Evolutionary conservation across 1,284 basidiomycete species (phyloP).

Genomic region (Phenoliferia sp.): DNA sequence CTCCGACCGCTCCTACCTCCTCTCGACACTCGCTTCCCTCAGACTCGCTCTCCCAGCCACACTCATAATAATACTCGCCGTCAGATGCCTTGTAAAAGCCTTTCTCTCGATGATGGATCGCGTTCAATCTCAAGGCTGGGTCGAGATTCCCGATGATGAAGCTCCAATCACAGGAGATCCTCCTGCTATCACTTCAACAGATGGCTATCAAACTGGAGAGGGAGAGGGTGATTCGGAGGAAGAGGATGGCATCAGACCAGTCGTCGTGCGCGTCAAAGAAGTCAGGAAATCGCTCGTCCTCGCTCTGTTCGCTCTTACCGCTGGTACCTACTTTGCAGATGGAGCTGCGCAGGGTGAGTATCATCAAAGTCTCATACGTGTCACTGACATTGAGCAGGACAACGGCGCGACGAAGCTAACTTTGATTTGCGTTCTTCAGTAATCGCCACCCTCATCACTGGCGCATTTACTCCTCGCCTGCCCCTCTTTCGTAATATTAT

Average conservation of each 20-base stretch:
- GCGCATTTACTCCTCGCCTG: constrained; percentile 9
- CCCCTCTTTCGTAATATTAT: constrained; percentile 20
- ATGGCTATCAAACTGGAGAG: neutral
- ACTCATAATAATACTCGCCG: constrained; percentile 11
- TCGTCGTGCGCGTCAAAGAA: constrained; percentile 24
- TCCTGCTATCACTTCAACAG: neutral
- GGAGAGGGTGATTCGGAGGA: constrained; percentile 1
- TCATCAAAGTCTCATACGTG: too few species aligned
- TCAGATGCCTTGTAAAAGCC: constrained; percentile 9
- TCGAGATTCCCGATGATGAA: constrained; percentile 5
- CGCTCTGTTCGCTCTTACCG: constrained; percentile 19
- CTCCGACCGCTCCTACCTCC: neutral
- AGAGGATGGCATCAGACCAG: constrained; percentile 28
- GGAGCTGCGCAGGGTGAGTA: constrained; percentile 21
- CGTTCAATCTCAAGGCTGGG: constrained; percentile 22
- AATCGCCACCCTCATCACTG: constrained; percentile 19
- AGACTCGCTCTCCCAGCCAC: constrained; percentile 16
- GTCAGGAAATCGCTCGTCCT: constrained; percentile 23
- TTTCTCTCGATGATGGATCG: constrained; percentile 20
- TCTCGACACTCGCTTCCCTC: constrained; percentile 3
- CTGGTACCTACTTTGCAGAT: constrained; percentile 26
- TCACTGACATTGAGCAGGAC: neutral
- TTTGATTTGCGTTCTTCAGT: constrained; percentile 3
- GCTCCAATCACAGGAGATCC: neutral
- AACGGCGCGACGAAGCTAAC: neutral